Conservation (phyloP, 2,329 filamentous ascomycete species). For the Venturia nashicola region DNA sequence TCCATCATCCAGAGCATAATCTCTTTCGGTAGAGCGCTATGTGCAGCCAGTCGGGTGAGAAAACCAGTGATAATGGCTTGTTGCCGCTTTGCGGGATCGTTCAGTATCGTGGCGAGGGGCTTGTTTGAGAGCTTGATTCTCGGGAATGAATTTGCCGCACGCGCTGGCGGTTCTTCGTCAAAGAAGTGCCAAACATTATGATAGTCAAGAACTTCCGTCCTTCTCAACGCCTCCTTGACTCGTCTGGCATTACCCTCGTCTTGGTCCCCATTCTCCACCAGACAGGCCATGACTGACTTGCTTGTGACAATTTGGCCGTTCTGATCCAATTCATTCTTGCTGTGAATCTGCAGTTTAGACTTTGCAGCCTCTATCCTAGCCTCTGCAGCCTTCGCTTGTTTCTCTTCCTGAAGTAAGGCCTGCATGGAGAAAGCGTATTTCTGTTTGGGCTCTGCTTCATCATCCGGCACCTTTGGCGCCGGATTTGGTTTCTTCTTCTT, state of each 20-base stretch:
- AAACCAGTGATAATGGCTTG: constrained; percentile 31
- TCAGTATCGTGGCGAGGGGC: background rate
- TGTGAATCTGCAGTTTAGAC: background rate
- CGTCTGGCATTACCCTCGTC: constrained; percentile 32
- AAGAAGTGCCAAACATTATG: constrained; percentile 49
- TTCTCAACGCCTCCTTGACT: constrained; percentile 43
- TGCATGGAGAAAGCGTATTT: constrained; percentile 49
- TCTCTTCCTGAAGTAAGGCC: constrained; percentile 33
- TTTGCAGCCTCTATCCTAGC: constrained; percentile 5
- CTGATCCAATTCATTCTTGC: background rate
- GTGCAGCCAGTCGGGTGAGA: constrained; percentile 25
- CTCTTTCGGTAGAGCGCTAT: constrained; percentile 24
- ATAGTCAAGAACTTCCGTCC: constrained; percentile 45
- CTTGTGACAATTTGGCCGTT: background rate
- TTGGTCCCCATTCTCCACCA: background rate
- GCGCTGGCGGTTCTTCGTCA: constrained; percentile 15
- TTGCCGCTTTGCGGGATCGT: constrained; percentile 17
- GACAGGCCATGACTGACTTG: background rate
- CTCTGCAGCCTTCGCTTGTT: constrained; percentile 3
- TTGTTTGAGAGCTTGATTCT: constrained; percentile 15
- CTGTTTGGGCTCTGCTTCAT: constrained; percentile 27
- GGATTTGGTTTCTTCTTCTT: constrained; percentile 18
- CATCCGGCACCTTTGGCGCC: constrained; percentile 16
- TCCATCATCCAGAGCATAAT: constrained; percentile 31
- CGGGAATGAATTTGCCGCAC: constrained; percentile 17